These are phyloP conservation scores for Phialophora chinensis DNA, from an alignment of 2,329 filamentous ascomycete species.

Conservation along the genomic window DNA sequence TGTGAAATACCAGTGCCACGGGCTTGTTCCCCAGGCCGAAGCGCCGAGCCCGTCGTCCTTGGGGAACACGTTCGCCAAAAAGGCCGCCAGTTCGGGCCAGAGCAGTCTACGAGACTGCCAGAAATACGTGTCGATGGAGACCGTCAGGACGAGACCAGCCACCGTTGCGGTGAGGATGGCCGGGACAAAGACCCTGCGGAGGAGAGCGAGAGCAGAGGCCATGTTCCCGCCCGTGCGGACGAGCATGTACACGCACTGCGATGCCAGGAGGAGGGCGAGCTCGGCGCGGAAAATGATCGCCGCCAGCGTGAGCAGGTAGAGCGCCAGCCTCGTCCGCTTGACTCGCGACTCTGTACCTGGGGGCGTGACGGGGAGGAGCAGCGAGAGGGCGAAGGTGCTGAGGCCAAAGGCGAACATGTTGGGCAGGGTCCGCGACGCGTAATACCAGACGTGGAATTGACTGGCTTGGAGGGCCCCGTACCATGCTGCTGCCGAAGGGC, in stretches of 20 bases:
- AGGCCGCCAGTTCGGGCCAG: conserved; percentile 90
- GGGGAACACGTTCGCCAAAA: conserved; percentile 87
- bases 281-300: conserved; percentile 89
- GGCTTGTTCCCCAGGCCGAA: conserved; percentile 83
- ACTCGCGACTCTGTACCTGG: conserved; percentile 39
- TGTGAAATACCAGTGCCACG: conserved; percentile 84
- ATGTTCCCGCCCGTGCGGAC: conserved; percentile 48
- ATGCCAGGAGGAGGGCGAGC: conserved; percentile 77
- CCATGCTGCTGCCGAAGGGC: conserved; percentile 73
- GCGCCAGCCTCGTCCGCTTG: conserved; percentile 65
- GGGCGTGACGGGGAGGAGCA: conserved; percentile 55
- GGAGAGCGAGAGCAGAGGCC: conserved; percentile 23
- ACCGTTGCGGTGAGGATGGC: conserved; percentile 69
- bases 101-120: conserved; percentile 75
- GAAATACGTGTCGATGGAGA: conserved; percentile 87
- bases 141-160: conserved; percentile 71
- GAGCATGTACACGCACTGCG: conserved; percentile 69
- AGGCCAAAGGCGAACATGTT: conserved; percentile 96
- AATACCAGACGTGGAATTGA: conserved; percentile 94
- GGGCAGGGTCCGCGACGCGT: conserved; percentile 86
- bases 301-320: conserved; percentile 78
- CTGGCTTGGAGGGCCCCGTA: conserved; percentile 76
- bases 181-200: conserved; percentile 59
- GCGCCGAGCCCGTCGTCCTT: conserved; percentile 65
- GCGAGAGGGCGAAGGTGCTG: conserved; percentile 59